Conservation (phyloP, 164 flowering plant species). For the Pachysandra terminalis region DNA sequence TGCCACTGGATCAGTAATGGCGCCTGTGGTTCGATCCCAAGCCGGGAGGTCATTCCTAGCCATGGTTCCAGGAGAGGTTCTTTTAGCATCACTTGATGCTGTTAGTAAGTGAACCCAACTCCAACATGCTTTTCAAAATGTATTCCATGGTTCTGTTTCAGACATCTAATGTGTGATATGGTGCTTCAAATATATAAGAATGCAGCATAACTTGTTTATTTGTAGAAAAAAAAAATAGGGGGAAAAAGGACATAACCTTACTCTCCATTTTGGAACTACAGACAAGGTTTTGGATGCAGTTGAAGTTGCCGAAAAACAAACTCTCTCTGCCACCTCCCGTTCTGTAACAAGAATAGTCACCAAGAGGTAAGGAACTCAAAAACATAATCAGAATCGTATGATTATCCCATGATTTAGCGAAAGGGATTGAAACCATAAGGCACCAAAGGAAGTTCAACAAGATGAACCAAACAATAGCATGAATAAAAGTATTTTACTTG, state of each 20-base stretch:
- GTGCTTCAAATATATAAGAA: background rate
- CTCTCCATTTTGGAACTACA: constrained; percentile 14
- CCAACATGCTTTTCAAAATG: background rate
- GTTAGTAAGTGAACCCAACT: constrained; percentile 55
- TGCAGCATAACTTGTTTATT: background rate
- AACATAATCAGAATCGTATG: background rate
- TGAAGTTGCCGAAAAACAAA: constrained; percentile 84
- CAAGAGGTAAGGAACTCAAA: constrained; percentile 44
- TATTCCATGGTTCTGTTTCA: too few relatives aligned
- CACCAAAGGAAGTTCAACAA: background rate
- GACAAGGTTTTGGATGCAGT: constrained; percentile 66
- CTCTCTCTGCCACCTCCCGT: constrained; percentile 61
- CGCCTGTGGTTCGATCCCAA: constrained; percentile 57
- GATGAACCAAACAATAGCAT: too few relatives aligned
- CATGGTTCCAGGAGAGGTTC: constrained; percentile 80
- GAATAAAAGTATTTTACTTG: background rate
- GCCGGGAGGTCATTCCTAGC: constrained; percentile 61
- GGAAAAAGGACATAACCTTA: background rate
- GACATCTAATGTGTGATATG: too few relatives aligned
- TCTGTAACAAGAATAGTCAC: constrained; percentile 58
- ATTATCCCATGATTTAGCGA: background rate
- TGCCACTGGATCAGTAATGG: constrained; percentile 58
- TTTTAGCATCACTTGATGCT: constrained; percentile 87
- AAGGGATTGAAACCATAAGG: background rate
- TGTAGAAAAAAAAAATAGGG: background rate